Evolutionary conservation across 257 asterid species (phyloP).

Genomic region (Gardenia jasminoides): DNA sequence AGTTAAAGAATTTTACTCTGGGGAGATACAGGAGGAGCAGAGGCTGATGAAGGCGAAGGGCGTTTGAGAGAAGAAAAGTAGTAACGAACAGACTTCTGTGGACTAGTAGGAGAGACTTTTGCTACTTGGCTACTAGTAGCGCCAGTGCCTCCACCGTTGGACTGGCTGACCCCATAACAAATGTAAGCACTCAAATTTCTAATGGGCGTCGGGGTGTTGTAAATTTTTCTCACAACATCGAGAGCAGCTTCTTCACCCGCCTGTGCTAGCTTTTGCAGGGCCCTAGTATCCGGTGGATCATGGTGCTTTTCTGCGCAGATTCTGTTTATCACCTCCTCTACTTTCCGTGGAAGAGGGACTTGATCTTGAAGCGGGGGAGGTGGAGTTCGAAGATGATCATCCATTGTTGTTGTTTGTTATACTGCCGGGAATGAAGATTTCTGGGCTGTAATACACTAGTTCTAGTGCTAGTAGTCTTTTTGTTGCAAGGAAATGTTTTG

Average conservation of each 20-base stretch:
- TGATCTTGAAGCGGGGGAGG: neutral
- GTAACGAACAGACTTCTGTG: neutral
- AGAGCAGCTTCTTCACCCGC: constrained; percentile 14
- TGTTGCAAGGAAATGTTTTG: too few species aligned
- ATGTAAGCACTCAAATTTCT: neutral
- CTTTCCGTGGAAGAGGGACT: neutral
- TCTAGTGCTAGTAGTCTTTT: too few species aligned
- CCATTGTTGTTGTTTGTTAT: neutral
- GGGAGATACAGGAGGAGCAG: neutral
- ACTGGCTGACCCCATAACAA: neutral
- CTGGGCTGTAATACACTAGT: too few species aligned
- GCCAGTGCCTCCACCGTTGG: too few species aligned
- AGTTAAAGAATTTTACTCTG: neutral
- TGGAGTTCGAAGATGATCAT: neutral
- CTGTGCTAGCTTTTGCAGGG: neutral
- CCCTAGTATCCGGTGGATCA: neutral
- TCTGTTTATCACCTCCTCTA: neutral
- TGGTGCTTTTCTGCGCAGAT: neutral
- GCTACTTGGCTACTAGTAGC: too few species aligned
- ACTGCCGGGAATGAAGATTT: neutral
- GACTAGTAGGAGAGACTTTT: neutral
- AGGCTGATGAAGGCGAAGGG: neutral
- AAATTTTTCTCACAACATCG: neutral
- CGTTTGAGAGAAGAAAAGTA: neutral
- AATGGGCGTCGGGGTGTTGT: neutral